Percentiles rank a stretch among this genome's conserved stretches.
These are phyloP conservation scores for Coniella vitis DNA, from an alignment of 2,329 filamentous ascomycete genomes.

Conservation along the genomic window DNA sequence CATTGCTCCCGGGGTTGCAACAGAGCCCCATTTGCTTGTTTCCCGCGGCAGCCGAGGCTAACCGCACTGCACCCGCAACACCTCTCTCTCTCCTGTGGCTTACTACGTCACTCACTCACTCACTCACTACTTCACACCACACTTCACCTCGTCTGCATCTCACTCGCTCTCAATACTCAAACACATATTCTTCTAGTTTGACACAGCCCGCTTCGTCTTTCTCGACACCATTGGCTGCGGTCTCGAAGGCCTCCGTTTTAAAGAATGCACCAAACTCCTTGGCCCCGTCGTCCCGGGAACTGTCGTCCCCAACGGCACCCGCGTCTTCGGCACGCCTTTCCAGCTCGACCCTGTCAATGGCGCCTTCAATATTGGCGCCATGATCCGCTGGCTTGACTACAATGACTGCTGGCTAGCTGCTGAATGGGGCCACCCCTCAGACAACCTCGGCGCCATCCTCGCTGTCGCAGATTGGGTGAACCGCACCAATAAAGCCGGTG, in stretches of 20 bases:
- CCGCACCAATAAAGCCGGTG: slow-evolving; percentile 70
- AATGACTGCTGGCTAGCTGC: slow-evolving; percentile 99
- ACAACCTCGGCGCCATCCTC: slow-evolving; percentile 95
- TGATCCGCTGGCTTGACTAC: slow-evolving; percentile 99
- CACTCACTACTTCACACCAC: no score
- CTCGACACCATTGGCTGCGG: slow-evolving; percentile 96
- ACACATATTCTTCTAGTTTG: no score
- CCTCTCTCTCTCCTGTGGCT: no score
- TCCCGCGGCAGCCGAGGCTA: slow-evolving; percentile 17
- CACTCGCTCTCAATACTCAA: no score
- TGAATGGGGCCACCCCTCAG: slow-evolving; percentile 97
- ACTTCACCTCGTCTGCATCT: no score
- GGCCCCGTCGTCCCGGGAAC: slow-evolving; percentile 89
- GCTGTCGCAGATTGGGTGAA: slow-evolving; percentile 97
- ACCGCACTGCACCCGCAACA: no score
- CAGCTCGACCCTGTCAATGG: slow-evolving; percentile 92
- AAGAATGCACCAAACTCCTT: slow-evolving; percentile 91
- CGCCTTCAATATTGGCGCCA: slow-evolving; percentile 97
- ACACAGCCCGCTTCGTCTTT: slow-evolving; percentile 94
- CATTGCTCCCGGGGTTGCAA: no score
- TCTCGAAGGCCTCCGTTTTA: slow-evolving; percentile 89
- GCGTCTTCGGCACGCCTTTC: slow-evolving; percentile 86
- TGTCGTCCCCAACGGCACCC: slow-evolving; percentile 82
- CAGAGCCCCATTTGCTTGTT: no score
- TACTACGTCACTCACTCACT: no score